Conservation (phyloP, 2,329 filamentous ascomycete species). For the Alternaria atra region DNA sequence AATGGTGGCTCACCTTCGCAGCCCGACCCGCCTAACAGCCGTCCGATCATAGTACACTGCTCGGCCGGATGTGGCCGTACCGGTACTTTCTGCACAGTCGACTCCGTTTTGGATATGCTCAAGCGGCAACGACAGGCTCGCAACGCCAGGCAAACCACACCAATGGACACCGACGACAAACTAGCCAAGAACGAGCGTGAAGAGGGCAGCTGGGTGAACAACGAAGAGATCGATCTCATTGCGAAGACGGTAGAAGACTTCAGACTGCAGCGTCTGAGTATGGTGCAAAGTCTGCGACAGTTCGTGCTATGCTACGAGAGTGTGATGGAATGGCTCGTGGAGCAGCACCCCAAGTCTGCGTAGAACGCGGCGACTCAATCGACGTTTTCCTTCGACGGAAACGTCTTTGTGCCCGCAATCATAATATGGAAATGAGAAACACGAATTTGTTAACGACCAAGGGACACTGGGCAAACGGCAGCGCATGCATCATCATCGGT, state of each 20-base stretch:
- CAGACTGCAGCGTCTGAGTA: constrained; percentile 84
- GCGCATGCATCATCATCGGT: constrained; percentile 10
- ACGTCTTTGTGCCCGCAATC: constrained; percentile 9
- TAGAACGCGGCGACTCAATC: constrained; percentile 18
- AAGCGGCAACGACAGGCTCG: constrained; percentile 75
- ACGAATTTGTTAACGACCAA: constrained; percentile 14
- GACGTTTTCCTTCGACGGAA: constrained; percentile 4
- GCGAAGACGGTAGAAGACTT: constrained; percentile 92
- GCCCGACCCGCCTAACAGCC: constrained; percentile 60
- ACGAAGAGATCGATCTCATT: constrained; percentile 79
- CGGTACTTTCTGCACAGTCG: constrained; percentile 95
- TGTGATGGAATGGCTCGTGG: constrained; percentile 82
- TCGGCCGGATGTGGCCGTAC: constrained; percentile 95
- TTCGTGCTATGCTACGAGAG: constrained; percentile 98
- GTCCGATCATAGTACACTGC: constrained; percentile 91
- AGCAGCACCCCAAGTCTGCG: constrained; percentile 52
- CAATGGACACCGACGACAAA: constrained; percentile 53
- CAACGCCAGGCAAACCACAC: constrained; percentile 45
- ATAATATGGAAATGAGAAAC: constrained; percentile 20
- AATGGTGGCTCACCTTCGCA: constrained; percentile 63
- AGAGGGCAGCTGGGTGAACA: constrained; percentile 72
- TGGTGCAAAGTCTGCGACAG: constrained; percentile 94
- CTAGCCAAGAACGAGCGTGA: constrained; percentile 37
- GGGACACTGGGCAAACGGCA: constrained; percentile 3
- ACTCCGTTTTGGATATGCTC: constrained; percentile 94